A percentile compares a stretch with the other conserved stretches of the same genome.
These are phyloP conservation scores for Penicillium sp. DNA, from an alignment of 2,329 filamentous ascomycete species.

Conservation along the genomic window DNA sequence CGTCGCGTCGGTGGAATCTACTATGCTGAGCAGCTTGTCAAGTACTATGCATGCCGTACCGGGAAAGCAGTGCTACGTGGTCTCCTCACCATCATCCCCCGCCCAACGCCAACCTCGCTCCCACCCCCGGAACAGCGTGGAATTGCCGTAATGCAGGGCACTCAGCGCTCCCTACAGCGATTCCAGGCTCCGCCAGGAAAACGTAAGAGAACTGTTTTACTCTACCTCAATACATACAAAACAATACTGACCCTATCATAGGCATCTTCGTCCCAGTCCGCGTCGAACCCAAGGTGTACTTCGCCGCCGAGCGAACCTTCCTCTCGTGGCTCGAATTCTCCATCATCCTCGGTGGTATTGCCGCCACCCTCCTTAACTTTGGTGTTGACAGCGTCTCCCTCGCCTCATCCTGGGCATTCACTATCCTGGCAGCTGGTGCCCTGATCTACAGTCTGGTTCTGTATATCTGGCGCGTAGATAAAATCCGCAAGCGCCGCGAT, in stretches of 20 bases:
- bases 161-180: slow-evolving; percentile 45
- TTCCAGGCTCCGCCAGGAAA: slow-evolving; percentile 57
- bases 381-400: slow-evolving; percentile 59
- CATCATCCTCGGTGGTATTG: slow-evolving; percentile 86
- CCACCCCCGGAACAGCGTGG: slow-evolving; percentile 37
- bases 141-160: slow-evolving; percentile 38
- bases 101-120: slow-evolving; percentile 43
- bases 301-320: slow-evolving; percentile 93
- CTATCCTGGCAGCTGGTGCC: slow-evolving; percentile 68
- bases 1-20: slow-evolving; percentile 68
- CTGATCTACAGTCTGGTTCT: slow-evolving; percentile 78
- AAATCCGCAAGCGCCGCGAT: slow-evolving; percentile 76
- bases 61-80: slow-evolving; percentile 43
- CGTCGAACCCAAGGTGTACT: slow-evolving; percentile 96
- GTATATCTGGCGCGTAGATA: slow-evolving; percentile 81
- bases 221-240: background rate
- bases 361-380: slow-evolving; percentile 78
- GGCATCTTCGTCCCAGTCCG: slow-evolving; percentile 93
- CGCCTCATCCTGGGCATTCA: slow-evolving; percentile 70
- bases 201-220: slow-evolving; percentile 39
- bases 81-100: slow-evolving; percentile 51
- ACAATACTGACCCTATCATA: slow-evolving; percentile 29
- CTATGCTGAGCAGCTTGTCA: slow-evolving; percentile 61
- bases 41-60: slow-evolving; percentile 48
- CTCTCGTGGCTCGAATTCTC: slow-evolving; percentile 96